Conservation (phyloP, 345 rosid species). For the Kandelia obovata region DNA sequence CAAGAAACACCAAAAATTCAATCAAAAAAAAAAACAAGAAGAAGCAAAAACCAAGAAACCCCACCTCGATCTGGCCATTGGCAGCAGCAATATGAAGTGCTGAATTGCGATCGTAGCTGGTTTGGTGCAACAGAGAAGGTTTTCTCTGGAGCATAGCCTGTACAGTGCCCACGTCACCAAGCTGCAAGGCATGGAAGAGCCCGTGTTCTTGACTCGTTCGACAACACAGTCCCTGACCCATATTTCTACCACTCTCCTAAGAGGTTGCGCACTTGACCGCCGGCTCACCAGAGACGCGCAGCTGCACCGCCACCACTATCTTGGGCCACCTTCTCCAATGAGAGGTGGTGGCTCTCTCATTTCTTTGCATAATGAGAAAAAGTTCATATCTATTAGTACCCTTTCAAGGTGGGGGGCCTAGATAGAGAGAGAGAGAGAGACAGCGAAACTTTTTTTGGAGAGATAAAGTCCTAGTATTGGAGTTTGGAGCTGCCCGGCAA, state of each 20-base stretch:
- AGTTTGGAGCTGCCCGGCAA: conserved; percentile 48
- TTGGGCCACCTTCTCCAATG: conserved; percentile 28
- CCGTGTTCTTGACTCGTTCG: conserved; percentile 60
- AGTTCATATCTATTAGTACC: conserved; percentile 16
- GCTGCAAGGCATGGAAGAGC: conserved; percentile 69
- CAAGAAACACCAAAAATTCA: background rate
- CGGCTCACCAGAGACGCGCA: conserved; percentile 15
- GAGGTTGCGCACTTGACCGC: conserved; percentile 11
- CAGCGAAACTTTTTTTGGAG: background rate
- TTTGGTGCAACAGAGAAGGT: conserved; percentile 48
- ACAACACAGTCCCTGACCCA: conserved; percentile 98
- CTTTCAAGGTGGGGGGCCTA: background rate
- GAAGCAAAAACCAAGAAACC: background rate
- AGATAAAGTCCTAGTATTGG: conserved; percentile 28
- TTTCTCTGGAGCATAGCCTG: conserved; percentile 47
- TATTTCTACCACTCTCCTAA: conserved; percentile 10
- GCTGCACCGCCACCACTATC: background rate
- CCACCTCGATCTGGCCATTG: conserved; percentile 96
- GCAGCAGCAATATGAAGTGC: conserved; percentile 92
- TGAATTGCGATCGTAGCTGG: conserved; percentile 84
- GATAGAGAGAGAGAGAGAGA: background rate
- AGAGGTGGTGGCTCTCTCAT: conserved; percentile 16
- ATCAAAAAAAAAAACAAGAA: background rate
- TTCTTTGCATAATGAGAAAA: background rate
- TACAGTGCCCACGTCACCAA: conserved; percentile 55